A percentile compares a stretch with the other conserved stretches of the same genome.
These are phyloP conservation scores for Lactarius pseudohatsudake DNA, from an alignment of 768 basidiomycete species.

Conservation along the genomic window DNA sequence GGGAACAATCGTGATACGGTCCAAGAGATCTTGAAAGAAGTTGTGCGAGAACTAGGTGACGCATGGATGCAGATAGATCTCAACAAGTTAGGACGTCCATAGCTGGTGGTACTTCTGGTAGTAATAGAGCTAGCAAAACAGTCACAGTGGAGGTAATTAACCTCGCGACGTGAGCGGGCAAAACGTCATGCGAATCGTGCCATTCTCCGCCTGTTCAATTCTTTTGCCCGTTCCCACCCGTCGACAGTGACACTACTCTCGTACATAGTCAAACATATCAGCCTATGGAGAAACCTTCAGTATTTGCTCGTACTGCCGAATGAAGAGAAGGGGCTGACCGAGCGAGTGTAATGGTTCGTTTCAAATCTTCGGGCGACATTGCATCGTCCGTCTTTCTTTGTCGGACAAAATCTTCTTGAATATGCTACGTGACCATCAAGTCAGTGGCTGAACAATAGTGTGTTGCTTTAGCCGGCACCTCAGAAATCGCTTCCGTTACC, in stretches of 20 bases:
- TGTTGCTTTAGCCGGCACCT: conserved; percentile 42
- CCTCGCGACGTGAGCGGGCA: neutral
- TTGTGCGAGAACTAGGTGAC: conserved; percentile 59
- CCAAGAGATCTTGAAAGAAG: conserved; percentile 47
- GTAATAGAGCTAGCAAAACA: neutral
- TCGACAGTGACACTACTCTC: conserved; percentile 53
- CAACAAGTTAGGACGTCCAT: conserved; percentile 44
- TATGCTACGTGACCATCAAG: conserved; percentile 45
- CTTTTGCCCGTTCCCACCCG: conserved; percentile 64
- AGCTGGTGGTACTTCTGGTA: neutral
- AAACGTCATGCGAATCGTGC: conserved; percentile 29
- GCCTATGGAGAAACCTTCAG: conserved; percentile 40
- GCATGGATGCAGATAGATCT: conserved; percentile 70
- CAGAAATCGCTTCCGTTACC: conserved; percentile 55
- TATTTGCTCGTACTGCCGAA: conserved; percentile 1
- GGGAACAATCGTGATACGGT: conserved; percentile 55
- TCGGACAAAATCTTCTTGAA: conserved; percentile 72
- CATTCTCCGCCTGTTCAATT: conserved; percentile 51
- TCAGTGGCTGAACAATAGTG: conserved; percentile 4
- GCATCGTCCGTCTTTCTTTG: conserved; percentile 41
- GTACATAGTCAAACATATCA: conserved; percentile 62
- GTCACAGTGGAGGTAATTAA: neutral
- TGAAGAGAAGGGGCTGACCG: conserved; percentile 46
- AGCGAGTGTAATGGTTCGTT: conserved; percentile 65
- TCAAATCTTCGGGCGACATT: conserved; percentile 58